Evolutionary conservation across 305 asterid genomes (phyloP).

Genomic region (Euphrasia arctica): DNA sequence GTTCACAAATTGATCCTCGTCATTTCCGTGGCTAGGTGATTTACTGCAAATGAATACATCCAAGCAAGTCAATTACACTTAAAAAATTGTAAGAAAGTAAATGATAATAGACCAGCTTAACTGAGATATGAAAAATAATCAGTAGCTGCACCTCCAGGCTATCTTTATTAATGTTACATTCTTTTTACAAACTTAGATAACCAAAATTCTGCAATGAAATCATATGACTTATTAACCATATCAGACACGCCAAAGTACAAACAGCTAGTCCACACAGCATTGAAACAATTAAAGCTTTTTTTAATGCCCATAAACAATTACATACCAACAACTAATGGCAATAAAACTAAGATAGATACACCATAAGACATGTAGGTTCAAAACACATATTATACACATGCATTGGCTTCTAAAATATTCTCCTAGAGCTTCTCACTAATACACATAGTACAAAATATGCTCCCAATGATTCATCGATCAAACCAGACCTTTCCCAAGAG

Average conservation of each 20-base stretch:
- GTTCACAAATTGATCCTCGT: slow-evolving; percentile 46
- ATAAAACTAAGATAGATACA: slow-evolving; percentile 4
- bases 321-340: not conserved
- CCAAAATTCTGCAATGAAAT: not conserved
- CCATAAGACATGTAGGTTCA: slow-evolving; percentile 1
- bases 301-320: not conserved
- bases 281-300: not conserved
- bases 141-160: slow-evolving; percentile 2
- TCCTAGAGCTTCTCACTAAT: not conserved
- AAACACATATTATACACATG: not conserved
- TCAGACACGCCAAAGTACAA: not conserved
- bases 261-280: slow-evolving; percentile 2
- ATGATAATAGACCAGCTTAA: slow-evolving; percentile 1
- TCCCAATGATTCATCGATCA: slow-evolving; percentile 1
- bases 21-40: slow-evolving; percentile 60
- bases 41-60: slow-evolving; percentile 31
- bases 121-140: not conserved
- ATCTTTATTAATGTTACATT: not conserved
- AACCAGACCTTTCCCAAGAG: not conserved
- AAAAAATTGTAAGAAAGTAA: slow-evolving; percentile 16
- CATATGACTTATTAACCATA: not conserved
- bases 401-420: not conserved
- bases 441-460: not conserved
- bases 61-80: slow-evolving; percentile 3
- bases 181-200: not conserved